Evolutionary conservation across 2,329 filamentous ascomycete species (phyloP).

Genomic region (Trichophyton benhamiae): DNA sequence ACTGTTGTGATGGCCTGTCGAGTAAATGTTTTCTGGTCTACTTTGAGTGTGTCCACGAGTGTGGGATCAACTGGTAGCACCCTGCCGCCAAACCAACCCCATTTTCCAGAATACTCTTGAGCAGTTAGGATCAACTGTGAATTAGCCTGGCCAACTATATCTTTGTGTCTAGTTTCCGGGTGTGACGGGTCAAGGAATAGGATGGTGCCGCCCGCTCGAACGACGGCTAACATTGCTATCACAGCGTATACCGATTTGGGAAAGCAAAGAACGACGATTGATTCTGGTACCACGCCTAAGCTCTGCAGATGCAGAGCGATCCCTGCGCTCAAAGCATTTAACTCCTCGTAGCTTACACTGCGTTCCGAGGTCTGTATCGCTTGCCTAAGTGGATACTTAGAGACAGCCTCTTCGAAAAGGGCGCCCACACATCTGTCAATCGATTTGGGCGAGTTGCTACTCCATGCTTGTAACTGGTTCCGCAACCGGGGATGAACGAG

Average conservation of each 20-base stretch:
- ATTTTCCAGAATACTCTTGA: constrained; percentile 17
- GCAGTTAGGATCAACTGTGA: constrained; percentile 24
- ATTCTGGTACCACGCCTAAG: constrained; percentile 29
- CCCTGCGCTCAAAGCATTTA: constrained; percentile 27
- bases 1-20: constrained; percentile 2
- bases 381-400: neutral
- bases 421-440: neutral
- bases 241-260: constrained; percentile 34
- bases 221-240: constrained; percentile 29
- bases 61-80: neutral
- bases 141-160: constrained; percentile 24
- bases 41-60: constrained; percentile 4
- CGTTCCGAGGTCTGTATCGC: neutral
- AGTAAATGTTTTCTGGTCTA: neutral
- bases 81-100: neutral
- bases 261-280: constrained; percentile 29
- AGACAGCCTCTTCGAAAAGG: neutral
- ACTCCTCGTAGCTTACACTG: constrained; percentile 22
- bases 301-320: constrained; percentile 26
- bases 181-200: constrained; percentile 30
- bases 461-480: neutral
- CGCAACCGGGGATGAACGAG: neutral
- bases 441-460: neutral
- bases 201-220: constrained; percentile 32
- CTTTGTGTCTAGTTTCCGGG: constrained; percentile 24